phyloP scores from a whole-genome alignment of 1,139 yeast genomes.

The Saccharomyces uvarum region DNA sequence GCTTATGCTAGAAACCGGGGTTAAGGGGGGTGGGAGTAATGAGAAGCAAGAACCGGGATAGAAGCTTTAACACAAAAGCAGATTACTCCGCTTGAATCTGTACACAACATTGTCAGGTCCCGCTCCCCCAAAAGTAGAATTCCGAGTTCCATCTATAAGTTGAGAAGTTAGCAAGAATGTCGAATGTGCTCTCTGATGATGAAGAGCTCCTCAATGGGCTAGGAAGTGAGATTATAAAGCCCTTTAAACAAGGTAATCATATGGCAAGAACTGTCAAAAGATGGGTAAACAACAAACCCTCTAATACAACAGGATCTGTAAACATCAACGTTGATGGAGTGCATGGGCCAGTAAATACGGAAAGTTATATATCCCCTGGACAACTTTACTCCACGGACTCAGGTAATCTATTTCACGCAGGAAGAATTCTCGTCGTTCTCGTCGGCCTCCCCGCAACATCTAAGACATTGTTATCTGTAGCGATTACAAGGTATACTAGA shows the following conservation, averaged over 20 bases:
- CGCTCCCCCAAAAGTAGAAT: neutral
- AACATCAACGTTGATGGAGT: conserved; percentile 28
- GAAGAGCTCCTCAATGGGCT: conserved; percentile 22
- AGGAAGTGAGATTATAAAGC: conserved; percentile 14
- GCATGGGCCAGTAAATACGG: conserved; percentile 29
- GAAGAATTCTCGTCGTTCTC: conserved; percentile 79
- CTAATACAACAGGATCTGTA: conserved; percentile 8
- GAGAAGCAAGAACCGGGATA: neutral
- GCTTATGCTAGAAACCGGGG: neutral
- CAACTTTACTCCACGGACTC: conserved; percentile 86
- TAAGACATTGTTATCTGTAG: conserved; percentile 85
- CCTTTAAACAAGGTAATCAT: conserved; percentile 36
- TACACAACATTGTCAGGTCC: neutral
- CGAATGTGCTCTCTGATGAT: conserved; percentile 30
- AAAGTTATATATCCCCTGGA: conserved; percentile 55
- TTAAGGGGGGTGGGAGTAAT: neutral
- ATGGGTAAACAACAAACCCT: conserved; percentile 33
- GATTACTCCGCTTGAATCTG: neutral
- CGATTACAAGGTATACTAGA: conserved; percentile 80
- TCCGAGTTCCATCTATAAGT: neutral
- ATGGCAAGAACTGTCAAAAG: conserved; percentile 44
- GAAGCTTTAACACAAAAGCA: neutral
- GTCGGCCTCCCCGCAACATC: conserved; percentile 97
- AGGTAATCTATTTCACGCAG: conserved; percentile 90
- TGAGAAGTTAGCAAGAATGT: conserved; percentile 16